Evolutionary conservation across 257 asterid genomes (phyloP).

Genomic region (Mentha longifolia): DNA sequence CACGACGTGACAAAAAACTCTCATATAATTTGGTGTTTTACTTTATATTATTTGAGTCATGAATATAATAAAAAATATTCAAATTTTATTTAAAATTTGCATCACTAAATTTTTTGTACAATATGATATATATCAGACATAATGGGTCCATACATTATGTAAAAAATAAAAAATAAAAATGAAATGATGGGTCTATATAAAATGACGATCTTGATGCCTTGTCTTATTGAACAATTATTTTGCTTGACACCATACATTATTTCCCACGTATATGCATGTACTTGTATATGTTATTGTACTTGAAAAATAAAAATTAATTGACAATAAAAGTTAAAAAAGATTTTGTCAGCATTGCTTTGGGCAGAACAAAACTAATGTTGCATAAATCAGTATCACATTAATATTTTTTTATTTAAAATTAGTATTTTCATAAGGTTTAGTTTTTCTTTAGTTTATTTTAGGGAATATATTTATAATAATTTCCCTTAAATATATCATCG

Average conservation of each 20-base stretch:
- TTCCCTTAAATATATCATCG: too few species aligned
- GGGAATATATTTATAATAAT: too few species aligned
- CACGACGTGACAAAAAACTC: constrained; percentile 31
- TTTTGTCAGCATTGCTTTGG: constrained; percentile 21
- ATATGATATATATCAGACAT: background rate
- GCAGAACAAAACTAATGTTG: constrained; percentile 11
- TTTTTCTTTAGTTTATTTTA: too few species aligned
- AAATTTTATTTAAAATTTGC: background rate
- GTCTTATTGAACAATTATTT: constrained; percentile 8
- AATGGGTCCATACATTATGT: background rate
- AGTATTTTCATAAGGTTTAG: too few species aligned
- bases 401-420: too few species aligned
- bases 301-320: background rate
- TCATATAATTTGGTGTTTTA: background rate
- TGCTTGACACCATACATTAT: background rate
- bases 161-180: background rate
- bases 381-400: too few species aligned
- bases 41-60: background rate
- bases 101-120: background rate
- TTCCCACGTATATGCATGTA: background rate
- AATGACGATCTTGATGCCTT: background rate
- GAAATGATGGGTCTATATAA: background rate
- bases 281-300: background rate
- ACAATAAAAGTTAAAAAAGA: constrained; percentile 6
- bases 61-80: background rate